Base-by-base conservation (phyloP, 345 rosid species). In the Arabidopsis suecica region DNA sequence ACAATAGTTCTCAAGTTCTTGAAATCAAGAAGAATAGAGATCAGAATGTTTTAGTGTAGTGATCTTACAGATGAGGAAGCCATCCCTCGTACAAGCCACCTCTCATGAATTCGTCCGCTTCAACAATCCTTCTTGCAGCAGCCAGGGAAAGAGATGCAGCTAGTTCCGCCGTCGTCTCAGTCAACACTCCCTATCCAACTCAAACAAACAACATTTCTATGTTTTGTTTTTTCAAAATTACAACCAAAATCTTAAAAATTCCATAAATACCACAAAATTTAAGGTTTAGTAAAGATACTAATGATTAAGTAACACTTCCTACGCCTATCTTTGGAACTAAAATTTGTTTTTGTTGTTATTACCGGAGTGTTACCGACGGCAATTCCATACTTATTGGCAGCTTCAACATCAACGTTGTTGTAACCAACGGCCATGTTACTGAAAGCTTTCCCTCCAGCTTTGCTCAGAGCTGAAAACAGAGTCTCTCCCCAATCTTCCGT, bases 341-440 rank as follows among this genome's bases (percentile, higher is more conserved):
- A 62, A 42, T 50, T 42, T 62, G 38, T 41, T 13, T 25, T 8
- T 42, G n/a, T 44, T 28, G 53, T 8, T 13, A 49, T 71, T 86
- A 95, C 97, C 44, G 96, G 99, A 79, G 97, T 95, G 72, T 95
- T 95, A 51, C 99, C 99, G 54, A 95, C 97, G 44, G 97, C 93
- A 78, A 95, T 85, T 25, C 93, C 90, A 61, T 95, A 86, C 88
- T 95, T 95, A 73, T 81, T 95, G 49, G 99, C 99, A 12, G 96
- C 97, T 79, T 81, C 90, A 34, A 95, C 97, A 79, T 95, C 93
- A 12, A 95, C 99, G 80, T 95, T 95, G 86, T 95, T 90, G 74
- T 91, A 95, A 20, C 99, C 99, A 49, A 95, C 97, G 64, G 99
- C 97, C 99, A 95, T 95, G 89, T 95, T 95, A 58, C 97, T 90